Percentiles rank a stretch among this genome's conserved stretches.
These are phyloP conservation scores for Podaxis pistillaris DNA, from an alignment of 768 basidiomycete species.

Conservation along the genomic window DNA sequence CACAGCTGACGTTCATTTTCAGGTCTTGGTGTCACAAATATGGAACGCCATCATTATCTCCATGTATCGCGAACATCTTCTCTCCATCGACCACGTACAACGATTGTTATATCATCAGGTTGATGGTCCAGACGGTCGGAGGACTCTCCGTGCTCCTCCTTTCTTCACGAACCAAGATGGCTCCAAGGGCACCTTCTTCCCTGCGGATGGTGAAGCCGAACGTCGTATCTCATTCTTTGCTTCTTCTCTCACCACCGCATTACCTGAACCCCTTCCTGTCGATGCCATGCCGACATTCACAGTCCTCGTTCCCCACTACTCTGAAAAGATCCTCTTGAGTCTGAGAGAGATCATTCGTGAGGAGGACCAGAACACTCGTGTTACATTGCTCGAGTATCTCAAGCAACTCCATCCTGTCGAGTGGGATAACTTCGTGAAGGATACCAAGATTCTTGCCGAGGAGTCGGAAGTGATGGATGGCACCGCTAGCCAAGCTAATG, in stretches of 20 bases:
- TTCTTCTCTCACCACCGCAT: conserved; percentile 91
- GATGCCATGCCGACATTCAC: conserved; percentile 99
- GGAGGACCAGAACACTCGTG: conserved; percentile 94
- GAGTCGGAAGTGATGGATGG: conserved; percentile 68
- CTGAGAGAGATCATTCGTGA: conserved; percentile 98
- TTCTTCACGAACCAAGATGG: conserved; percentile 95
- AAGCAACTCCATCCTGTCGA: conserved; percentile 98
- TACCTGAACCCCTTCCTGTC: conserved; percentile 93
- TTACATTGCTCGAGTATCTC: conserved; percentile 95
- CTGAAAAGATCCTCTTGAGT: conserved; percentile 96
- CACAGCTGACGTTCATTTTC: neutral
- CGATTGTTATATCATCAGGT: conserved; percentile 96
- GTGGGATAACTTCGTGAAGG: conserved; percentile 99
- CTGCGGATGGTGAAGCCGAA: conserved; percentile 90
- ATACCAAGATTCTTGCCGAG: conserved; percentile 97
- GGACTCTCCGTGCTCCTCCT: conserved; percentile 92
- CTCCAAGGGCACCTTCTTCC: conserved; percentile 86
- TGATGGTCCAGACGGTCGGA: conserved; percentile 83
- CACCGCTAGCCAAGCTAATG: conserved; percentile 54
- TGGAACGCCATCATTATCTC: conserved; percentile 99
- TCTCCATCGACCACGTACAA: conserved; percentile 98
- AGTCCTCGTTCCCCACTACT: conserved; percentile 98
- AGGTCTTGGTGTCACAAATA: conserved; percentile 93
- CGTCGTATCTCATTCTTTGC: conserved; percentile 99
- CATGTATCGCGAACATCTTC: conserved; percentile 98